Base-by-base conservation (phyloP, 2,329 filamentous ascomycete genomes). In the Microdochium trichocladiopsis region DNA sequence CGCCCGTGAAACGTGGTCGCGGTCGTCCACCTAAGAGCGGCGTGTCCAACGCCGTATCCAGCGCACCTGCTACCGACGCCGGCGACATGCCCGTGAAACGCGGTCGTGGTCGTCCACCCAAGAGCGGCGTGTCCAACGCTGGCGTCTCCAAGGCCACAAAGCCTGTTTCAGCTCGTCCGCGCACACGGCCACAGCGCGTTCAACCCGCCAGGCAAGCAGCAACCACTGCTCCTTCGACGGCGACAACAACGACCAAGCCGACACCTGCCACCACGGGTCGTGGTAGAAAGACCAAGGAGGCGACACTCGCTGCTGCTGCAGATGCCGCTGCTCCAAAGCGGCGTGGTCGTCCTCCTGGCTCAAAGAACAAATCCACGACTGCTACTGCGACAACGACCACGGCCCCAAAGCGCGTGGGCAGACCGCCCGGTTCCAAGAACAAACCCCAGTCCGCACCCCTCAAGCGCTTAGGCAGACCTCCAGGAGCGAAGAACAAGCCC, bases 151-250 rank as follows among this genome's bases (percentile, higher is more conserved):
- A 59, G 9, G 53, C 59, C 47, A 64, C 61, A 4, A 66, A 63
- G 50, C 69, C 61, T 2, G 68, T 73, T 23, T 69, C 67, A 1
- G 74, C 75, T 28, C 69, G 71, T n/a, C 72, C 72, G 41, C 72
- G 75, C n/a, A 75, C 75, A 25, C 72, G 75, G 10, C 75, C 75
- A 37, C 70, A 69, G 52, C 75, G 74, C 12, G 41, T 45, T 12
- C 41, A 45, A 18, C 41, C 41, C 12, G 41, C 41, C 6, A 45
- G 41, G 22, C 41, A 22, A 58, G 64, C 65, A 54, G 68, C 64
- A 57, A 64, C 63, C 52, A 54, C 59, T 4, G 48, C 53, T n/a
- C 52, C 60, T 9, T 57, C 67, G 53, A 12, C 57, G 28, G 52
- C 55, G 31, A 24, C 56, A 6, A 53, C 55, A 25, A 47, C 57